A percentile compares a stretch with the other conserved stretches of the same genome.
Evolutionary conservation across 73 alveolate species (phyloP).

Genomic region (Tetrahymena thermophila): DNA sequence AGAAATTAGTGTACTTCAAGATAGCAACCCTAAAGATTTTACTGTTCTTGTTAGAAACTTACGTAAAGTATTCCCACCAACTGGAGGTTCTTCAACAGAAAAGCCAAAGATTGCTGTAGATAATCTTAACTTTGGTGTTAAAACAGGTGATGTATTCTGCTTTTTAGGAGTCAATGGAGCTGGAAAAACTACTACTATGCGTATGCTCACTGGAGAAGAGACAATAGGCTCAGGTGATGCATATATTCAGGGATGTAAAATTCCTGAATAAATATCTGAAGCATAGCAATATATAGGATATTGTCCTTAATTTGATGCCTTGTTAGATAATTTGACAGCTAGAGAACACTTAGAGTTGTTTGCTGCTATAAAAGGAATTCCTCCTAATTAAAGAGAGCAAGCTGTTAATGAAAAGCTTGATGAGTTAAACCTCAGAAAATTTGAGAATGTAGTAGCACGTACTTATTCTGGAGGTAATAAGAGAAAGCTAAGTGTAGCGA

Average conservation of each 20-base stretch:
- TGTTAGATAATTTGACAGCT: slow-evolving; percentile 25
- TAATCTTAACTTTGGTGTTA: slow-evolving; percentile 46
- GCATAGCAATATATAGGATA: slow-evolving; percentile 12
- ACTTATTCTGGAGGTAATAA: slow-evolving; percentile 67
- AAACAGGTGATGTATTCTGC: slow-evolving; percentile 57
- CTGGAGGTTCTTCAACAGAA: slow-evolving; percentile 2
- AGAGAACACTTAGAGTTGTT: slow-evolving; percentile 29
- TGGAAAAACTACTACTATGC: slow-evolving; percentile 44
- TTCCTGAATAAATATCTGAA: not conserved
- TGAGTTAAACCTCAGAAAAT: slow-evolving; percentile 56
- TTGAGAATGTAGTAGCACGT: slow-evolving; percentile 35
- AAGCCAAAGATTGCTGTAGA: not conserved
- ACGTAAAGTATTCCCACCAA: slow-evolving; percentile 50
- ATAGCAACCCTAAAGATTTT: slow-evolving; percentile 39
- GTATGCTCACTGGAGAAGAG: slow-evolving; percentile 18
- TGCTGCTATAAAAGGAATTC: slow-evolving; percentile 41
- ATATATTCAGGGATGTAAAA: slow-evolving; percentile 9
- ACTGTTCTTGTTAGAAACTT: slow-evolving; percentile 47
- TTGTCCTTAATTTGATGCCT: slow-evolving; percentile 39
- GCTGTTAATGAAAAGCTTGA: slow-evolving; percentile 49
- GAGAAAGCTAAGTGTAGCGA: slow-evolving; percentile 53
- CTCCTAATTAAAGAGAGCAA: slow-evolving; percentile 3
- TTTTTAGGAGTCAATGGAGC: slow-evolving; percentile 60
- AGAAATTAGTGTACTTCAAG: slow-evolving; percentile 20
- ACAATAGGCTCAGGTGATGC: slow-evolving; percentile 47